phyloP scores from a whole-genome alignment of 805 yeast genomes.

The Wickerhamiella siamensis region DNA sequence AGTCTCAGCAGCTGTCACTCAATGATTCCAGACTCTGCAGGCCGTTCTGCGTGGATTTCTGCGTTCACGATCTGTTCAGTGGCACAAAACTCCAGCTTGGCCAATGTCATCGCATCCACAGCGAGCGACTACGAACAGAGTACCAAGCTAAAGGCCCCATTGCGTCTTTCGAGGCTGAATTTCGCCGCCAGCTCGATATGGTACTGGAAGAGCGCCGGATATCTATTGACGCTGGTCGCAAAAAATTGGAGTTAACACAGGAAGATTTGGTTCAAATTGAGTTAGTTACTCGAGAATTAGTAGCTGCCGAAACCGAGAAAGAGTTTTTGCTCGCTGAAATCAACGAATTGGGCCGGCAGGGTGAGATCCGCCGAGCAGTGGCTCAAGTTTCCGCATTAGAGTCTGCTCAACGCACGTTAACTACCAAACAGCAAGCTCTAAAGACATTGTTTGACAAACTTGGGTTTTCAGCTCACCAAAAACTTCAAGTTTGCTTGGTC shows the following conservation, averaged over 20 bases:
- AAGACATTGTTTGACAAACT: conserved; percentile 51
- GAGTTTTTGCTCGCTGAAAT: conserved; percentile 8
- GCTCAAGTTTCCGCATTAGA: conserved; percentile 9
- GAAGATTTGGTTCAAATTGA: conserved; percentile 49
- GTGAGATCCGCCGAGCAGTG: conserved; percentile 26
- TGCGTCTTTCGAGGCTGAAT: conserved; percentile 36
- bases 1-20: conserved; percentile 27
- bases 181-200: conserved; percentile 33
- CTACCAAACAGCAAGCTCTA: conserved; percentile 38
- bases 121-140: conserved; percentile 57
- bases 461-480: conserved; percentile 80
- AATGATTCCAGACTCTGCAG: conserved; percentile 56
- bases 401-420: neutral
- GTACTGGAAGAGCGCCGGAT: conserved; percentile 55
- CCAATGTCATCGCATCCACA: conserved; percentile 59
- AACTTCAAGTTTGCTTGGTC: conserved; percentile 74
- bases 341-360: conserved; percentile 9
- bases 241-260: conserved; percentile 50
- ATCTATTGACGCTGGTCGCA: conserved; percentile 46
- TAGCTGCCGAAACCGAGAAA: neutral
- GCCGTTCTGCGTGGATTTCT: conserved; percentile 66
- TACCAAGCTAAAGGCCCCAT: conserved; percentile 31
- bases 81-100: conserved; percentile 79
- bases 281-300: neutral
- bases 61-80: conserved; percentile 71